These are phyloP conservation scores for Ligustrum vulgare DNA, from an alignment of 257 asterid species.

Conservation along the genomic window DNA sequence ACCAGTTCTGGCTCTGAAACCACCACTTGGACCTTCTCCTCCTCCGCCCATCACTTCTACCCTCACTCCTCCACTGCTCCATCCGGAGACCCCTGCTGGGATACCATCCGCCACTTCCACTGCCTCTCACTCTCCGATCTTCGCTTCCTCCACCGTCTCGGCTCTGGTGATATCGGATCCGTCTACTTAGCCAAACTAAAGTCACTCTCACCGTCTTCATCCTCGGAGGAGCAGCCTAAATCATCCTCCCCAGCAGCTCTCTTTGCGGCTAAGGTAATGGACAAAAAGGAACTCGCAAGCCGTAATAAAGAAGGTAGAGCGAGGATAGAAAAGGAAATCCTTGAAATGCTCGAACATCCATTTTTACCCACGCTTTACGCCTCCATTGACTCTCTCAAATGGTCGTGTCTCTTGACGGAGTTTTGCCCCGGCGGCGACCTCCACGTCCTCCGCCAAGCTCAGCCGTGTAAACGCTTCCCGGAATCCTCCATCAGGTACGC, in stretches of 20 bases:
- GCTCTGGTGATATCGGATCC: constrained; percentile 93
- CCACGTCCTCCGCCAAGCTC: constrained; percentile 95
- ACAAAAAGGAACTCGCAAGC: constrained; percentile 68
- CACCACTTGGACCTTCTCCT: constrained; percentile 55
- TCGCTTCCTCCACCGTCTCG: constrained; percentile 87
- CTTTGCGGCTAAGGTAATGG: constrained; percentile 95
- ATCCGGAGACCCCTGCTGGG: constrained; percentile 78
- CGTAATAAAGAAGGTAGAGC: constrained; percentile 92
- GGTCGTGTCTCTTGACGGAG: constrained; percentile 87
- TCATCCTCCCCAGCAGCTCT: constrained; percentile 28
- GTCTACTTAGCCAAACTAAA: constrained; percentile 83
- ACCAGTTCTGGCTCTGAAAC: constrained; percentile 87
- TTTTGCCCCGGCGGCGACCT: constrained; percentile 99
- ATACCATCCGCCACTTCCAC: constrained; percentile 58
- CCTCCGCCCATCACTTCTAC: constrained; percentile 42
- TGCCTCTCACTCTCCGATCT: constrained; percentile 66
- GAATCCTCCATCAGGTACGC: constrained; percentile 85
- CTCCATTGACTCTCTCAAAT: constrained; percentile 73
- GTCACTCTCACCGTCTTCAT: constrained; percentile 19
- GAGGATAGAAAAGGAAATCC: constrained; percentile 79
- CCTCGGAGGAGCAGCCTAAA: constrained; percentile 18
- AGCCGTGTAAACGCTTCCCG: constrained; percentile 83
- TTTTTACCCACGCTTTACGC: constrained; percentile 85
- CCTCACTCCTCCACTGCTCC: constrained; percentile 50
- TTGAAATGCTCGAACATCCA: constrained; percentile 87